Evolutionary conservation across 495 filamentous ascomycete genomes (phyloP), one percentile per base, ranked within the genome.

Genomic region (Bathelium albidoporum): DNA sequence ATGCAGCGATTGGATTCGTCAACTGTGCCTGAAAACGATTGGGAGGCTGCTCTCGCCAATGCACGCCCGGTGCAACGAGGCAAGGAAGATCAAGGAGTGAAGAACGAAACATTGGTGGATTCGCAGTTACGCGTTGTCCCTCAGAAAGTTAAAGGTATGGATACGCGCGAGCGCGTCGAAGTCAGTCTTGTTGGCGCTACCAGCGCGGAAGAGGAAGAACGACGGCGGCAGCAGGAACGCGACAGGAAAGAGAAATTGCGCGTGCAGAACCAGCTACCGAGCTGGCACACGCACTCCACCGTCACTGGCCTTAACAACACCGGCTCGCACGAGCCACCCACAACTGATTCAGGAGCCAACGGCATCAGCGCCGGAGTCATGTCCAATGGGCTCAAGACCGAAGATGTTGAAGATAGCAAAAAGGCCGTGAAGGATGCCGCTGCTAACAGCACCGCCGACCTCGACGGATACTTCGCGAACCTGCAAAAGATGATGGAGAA

Each of bases 221-320:
- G 49, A n/a, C 49, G 49, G 9, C 49, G 49, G 16, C 49, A 55
- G 52, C 89, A 89, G 68, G 80, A 82, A 39, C 59, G 41, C 7
- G 82, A 82, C 53, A 81, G 86, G 61, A 91, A 89, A 68, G 89
- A 89, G 60, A 82, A 83, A 58, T 73, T 93, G 64, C 87, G 88
- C 55, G 80, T 83, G 66, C 89, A 95, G 74, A 99, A 99, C 65
- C 85, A 84, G 3, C 77, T 99, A 41, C 94, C 94, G 0, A 80
- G 85, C 12, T 97, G 95, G 91, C 91, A 96, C 70, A 89, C 88
- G 1, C 85, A 89, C 55, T 91, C 86, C 53, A 96, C 93, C 1
- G 89, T 99, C 45, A 76, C 79, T 4, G 76, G 77, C 72, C 5
- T 55, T 71, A 76, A 20, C 66, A 44, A 65, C 18, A 20, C 18